These are phyloP conservation scores for Escovopsis sp. DNA, from an alignment of 2,329 filamentous ascomycete species.

Conservation along the genomic window DNA sequence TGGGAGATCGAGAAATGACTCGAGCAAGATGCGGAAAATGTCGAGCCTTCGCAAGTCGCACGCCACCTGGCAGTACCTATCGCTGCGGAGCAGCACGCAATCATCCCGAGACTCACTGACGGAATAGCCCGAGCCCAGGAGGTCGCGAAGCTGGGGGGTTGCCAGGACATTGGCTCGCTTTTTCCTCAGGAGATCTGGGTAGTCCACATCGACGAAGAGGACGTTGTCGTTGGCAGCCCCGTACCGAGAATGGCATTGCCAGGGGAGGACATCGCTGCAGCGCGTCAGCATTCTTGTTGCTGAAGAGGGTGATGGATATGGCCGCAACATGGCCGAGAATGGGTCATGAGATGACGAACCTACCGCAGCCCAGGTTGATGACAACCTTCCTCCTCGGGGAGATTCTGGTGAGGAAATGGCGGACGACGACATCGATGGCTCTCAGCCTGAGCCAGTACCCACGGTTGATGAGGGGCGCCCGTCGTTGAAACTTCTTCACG, in stretches of 20 bases:
- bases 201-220: slow-evolving; percentile 75
- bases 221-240: slow-evolving; percentile 38
- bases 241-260: slow-evolving; percentile 62
- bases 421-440: slow-evolving; percentile 60
- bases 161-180: slow-evolving; percentile 54
- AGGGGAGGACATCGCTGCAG: slow-evolving; percentile 70
- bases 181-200: slow-evolving; percentile 59
- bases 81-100: slow-evolving; percentile 44
- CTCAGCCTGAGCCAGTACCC: slow-evolving; percentile 80
- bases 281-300: neutral
- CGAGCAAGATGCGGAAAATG: slow-evolving; percentile 43
- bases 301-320: no score
- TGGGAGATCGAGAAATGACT: slow-evolving; percentile 38
- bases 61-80: slow-evolving; percentile 62
- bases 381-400: slow-evolving; percentile 51
- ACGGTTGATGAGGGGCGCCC: slow-evolving; percentile 79
- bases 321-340: no score
- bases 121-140: slow-evolving; percentile 16
- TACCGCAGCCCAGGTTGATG: slow-evolving; percentile 78
- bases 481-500: slow-evolving; percentile 65
- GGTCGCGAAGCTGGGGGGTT: slow-evolving; percentile 38
- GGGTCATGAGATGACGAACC: slow-evolving; percentile 42
- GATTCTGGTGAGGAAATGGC: slow-evolving; percentile 48
- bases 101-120: slow-evolving; percentile 24
- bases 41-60: slow-evolving; percentile 62